Evolutionary conservation across 2,329 filamentous ascomycete genomes (phyloP).

Genomic region (Colletotrichum spaethianum): DNA sequence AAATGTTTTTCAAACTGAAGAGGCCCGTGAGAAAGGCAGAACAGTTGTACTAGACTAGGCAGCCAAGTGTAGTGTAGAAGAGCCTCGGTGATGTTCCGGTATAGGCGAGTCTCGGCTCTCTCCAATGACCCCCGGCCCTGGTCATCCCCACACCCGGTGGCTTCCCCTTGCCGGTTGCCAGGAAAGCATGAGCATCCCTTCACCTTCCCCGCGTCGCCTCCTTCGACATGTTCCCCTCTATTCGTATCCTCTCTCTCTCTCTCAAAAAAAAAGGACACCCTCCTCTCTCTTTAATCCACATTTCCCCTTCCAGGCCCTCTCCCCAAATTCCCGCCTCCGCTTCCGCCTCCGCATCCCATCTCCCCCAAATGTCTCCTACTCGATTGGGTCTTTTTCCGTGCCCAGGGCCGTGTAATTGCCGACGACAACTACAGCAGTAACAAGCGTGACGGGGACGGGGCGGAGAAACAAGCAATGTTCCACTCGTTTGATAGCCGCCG

Average conservation of each 20-base stretch:
- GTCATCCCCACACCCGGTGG: not conserved
- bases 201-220: not conserved
- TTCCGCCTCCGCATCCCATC: constrained; percentile 18
- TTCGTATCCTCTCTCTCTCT: not conserved
- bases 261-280: constrained; percentile 3
- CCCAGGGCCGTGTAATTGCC: constrained; percentile 23
- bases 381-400: constrained; percentile 6
- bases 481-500: constrained; percentile 37
- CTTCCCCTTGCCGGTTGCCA: not conserved
- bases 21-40: too few species aligned
- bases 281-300: constrained; percentile 19
- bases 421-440: constrained; percentile 9
- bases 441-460: not conserved
- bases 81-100: not conserved
- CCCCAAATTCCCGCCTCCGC: not conserved
- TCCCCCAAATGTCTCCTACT: constrained; percentile 25
- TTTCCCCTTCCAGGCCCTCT: constrained; percentile 12
- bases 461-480: constrained; percentile 28
- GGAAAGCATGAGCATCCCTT: not conserved
- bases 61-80: not conserved
- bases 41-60: not conserved
- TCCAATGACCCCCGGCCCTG: not conserved
- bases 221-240: not conserved
- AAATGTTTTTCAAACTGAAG: too few species aligned
- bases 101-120: not conserved